Conservation (phyloP, 2,329 filamentous ascomycete genomes). For the Aspergillus sp. region DNA sequence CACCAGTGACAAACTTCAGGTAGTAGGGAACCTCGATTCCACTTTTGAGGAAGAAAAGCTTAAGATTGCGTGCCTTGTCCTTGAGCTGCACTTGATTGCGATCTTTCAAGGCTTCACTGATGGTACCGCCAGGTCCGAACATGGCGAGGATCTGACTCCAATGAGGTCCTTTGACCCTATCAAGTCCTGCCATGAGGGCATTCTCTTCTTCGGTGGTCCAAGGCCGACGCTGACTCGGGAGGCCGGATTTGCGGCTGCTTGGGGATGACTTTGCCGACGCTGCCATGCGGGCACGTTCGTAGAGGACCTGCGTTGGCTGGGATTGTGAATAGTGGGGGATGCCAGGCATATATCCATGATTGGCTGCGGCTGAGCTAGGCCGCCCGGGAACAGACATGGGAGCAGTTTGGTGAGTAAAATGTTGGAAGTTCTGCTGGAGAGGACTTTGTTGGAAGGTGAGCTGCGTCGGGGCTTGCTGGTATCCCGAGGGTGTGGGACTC, state of each 20-base stretch:
- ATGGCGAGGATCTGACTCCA: constrained; percentile 89
- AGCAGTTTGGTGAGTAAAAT: constrained; percentile 36
- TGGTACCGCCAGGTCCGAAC: constrained; percentile 75
- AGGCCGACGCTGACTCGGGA: constrained; percentile 65
- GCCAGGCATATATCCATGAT: constrained; percentile 46
- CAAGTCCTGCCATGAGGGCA: constrained; percentile 82
- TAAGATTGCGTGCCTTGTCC: constrained; percentile 86
- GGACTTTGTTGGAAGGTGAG: constrained; percentile 42
- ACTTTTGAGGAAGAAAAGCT: constrained; percentile 88
- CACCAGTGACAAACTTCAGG: constrained; percentile 81
- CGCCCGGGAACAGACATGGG: constrained; percentile 30
- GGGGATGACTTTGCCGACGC: constrained; percentile 57
- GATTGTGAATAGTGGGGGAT: constrained; percentile 49
- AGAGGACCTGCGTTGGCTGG: constrained; percentile 56
- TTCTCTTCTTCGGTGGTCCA: constrained; percentile 91
- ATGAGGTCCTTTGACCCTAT: constrained; percentile 84
- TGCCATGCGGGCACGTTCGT: constrained; percentile 57
- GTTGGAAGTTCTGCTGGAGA: constrained; percentile 42
- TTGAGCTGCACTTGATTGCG: constrained; percentile 89
- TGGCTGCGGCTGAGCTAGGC: constrained; percentile 35
- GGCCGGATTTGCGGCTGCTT: constrained; percentile 51
- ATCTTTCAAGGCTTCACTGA: constrained; percentile 81
- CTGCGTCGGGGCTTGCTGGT: constrained; percentile 32
- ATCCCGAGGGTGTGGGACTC: constrained; percentile 37
- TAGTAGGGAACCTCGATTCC: constrained; percentile 89